Conservation (phyloP, 2,329 filamentous ascomycete species). For the Curvularia verruculosa region DNA sequence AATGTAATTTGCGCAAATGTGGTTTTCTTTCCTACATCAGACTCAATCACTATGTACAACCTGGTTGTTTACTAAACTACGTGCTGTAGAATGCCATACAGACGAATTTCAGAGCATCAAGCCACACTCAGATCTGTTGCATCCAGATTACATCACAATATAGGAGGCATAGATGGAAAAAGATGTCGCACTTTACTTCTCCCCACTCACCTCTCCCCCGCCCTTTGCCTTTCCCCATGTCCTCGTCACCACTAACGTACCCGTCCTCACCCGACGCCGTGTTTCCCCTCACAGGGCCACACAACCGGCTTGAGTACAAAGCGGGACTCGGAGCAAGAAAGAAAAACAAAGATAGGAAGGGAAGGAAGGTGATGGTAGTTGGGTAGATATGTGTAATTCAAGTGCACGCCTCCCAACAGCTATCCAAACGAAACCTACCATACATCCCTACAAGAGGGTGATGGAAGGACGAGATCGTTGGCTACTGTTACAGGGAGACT, state of each 20-base stretch:
- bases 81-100: neutral
- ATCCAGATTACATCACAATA: neutral
- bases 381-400: neutral
- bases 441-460: neutral
- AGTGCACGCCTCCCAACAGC: constrained; percentile 16
- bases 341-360: neutral
- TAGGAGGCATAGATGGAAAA: neutral
- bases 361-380: neutral
- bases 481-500: constrained; percentile 28
- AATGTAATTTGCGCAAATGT: neutral
- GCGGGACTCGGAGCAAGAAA: neutral
- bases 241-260: constrained; percentile 1
- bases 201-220: neutral
- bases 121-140: neutral
- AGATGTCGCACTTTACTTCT: constrained; percentile 8
- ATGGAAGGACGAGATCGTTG: constrained; percentile 17
- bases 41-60: no score
- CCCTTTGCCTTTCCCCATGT: neutral
- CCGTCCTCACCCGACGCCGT: constrained; percentile 22
- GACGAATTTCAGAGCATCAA: neutral
- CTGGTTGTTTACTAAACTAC: neutral
- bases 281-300: neutral
- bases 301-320: constrained; percentile 13
- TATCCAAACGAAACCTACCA: neutral
- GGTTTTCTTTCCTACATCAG: neutral